A percentile compares a stretch with the other conserved stretches of the same genome.
Conservation (phyloP, 257 asterid species). For the Orobanche coerulescens region DNA sequence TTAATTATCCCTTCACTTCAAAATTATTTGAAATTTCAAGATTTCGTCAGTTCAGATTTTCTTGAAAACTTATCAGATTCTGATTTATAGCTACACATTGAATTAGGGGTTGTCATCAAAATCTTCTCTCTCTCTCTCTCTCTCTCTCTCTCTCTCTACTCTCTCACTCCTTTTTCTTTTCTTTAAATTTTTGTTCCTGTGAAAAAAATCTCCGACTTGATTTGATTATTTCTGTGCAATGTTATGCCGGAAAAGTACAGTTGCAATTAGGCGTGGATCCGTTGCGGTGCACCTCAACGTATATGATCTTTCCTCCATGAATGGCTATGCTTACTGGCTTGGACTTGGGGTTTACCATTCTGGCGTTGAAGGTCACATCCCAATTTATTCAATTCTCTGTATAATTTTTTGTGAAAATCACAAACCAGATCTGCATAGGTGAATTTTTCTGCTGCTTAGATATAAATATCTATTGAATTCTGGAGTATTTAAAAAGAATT, state of each 20-base stretch:
- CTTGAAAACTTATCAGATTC: not conserved
- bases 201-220: not conserved
- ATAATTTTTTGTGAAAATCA: not conserved
- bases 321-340: conserved; percentile 81
- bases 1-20: not conserved
- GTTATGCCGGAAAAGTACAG: conserved; percentile 55
- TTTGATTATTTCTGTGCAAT: conserved; percentile 22
- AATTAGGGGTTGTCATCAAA: conserved; percentile 3
- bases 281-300: conserved; percentile 70
- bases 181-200: not conserved
- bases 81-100: not conserved
- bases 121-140: not conserved
- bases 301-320: conserved; percentile 70
- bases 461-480: too few species aligned
- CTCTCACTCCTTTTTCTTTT: not conserved
- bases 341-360: conserved; percentile 88
- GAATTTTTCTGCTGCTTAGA: not conserved
- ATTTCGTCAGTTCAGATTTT: not conserved
- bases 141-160: too few species aligned
- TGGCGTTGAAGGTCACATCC: conserved; percentile 73
- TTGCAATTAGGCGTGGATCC: conserved; percentile 38
- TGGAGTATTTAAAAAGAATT: not conserved
- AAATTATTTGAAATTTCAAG: conserved; percentile 18
- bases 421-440: conserved; percentile 22
- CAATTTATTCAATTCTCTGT: not conserved